Evolutionary conservation across 306 rosid genomes (phyloP).

Genomic region (Begonia masoniana): DNA sequence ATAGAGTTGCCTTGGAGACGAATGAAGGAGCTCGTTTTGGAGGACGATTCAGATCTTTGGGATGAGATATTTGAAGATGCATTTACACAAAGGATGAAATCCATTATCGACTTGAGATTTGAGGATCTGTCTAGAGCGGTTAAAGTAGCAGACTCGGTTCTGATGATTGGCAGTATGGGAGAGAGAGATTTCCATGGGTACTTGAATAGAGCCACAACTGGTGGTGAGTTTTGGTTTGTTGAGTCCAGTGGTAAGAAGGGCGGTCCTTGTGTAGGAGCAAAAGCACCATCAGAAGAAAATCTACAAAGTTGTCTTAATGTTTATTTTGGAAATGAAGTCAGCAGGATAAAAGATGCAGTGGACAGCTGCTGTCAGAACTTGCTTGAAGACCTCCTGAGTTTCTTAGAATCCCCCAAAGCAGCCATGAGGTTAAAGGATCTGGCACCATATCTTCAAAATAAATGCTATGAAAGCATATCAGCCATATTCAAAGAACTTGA

Average conservation of each 20-base stretch:
- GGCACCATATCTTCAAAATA: conserved; percentile 67
- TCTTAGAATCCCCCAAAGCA: conserved; percentile 93
- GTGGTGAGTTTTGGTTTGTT: conserved; percentile 88
- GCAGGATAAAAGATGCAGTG: conserved; percentile 66
- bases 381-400: conserved; percentile 67
- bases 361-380: conserved; percentile 63
- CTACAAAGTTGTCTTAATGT: conserved; percentile 58
- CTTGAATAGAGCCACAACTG: conserved; percentile 36
- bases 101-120: conserved; percentile 46
- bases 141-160: conserved; percentile 37
- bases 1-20: conserved; percentile 95
- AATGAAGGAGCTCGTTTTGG: conserved; percentile 82
- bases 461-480: conserved; percentile 60
- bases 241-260: conserved; percentile 52
- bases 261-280: conserved; percentile 32
- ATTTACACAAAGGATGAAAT: conserved; percentile 68
- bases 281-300: conserved; percentile 48
- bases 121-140: conserved; percentile 36
- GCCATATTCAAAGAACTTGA: conserved; percentile 45
- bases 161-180: conserved; percentile 19
- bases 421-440: conserved; percentile 61
- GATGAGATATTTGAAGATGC: conserved; percentile 82
- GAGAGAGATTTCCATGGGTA: conserved; percentile 38
- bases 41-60: conserved; percentile 88
- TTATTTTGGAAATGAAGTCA: conserved; percentile 76